Percentiles rank a stretch among this genome's conserved stretches.
These are phyloP conservation scores for Coemansia sp. DNA, from an alignment of 192 early-diverging fungal genomes.

Conservation along the genomic window DNA sequence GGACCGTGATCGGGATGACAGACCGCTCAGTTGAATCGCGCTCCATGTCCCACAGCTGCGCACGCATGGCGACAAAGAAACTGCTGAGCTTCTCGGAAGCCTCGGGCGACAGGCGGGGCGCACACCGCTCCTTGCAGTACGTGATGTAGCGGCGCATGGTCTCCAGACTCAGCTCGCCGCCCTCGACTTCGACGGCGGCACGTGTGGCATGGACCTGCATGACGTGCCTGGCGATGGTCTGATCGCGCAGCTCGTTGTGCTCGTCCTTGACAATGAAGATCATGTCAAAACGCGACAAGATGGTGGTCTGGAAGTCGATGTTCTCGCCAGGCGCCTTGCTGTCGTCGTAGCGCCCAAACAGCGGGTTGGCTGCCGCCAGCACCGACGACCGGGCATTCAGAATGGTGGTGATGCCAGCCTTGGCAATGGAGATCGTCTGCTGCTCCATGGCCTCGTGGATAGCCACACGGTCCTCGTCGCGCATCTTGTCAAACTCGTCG, in stretches of 20 bases:
- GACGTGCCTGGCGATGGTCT: conserved; percentile 92
- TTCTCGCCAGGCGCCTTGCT: conserved; percentile 98
- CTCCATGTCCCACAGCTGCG: conserved; percentile 77
- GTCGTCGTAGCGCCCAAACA: conserved; percentile 98
- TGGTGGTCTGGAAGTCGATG: conserved; percentile 99
- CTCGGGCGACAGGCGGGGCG: conserved; percentile 82
- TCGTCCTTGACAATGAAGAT: conserved; percentile 99
- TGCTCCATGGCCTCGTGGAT: conserved; percentile 99
- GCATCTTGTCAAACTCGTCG: conserved; percentile 99
- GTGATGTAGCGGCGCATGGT: conserved; percentile 96
- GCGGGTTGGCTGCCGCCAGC: conserved; percentile 96
- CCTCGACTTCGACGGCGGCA: conserved; percentile 59
- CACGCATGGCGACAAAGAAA: conserved; percentile 91
- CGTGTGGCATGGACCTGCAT: conserved; percentile 89
- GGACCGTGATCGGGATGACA: conserved; percentile 95
- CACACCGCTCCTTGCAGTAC: conserved; percentile 93
- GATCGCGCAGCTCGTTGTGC: conserved; percentile 90
- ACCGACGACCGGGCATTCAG: conserved; percentile 96
- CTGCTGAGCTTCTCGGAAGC: conserved; percentile 91
- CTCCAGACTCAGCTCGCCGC: conserved; percentile 85
- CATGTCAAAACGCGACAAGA: conserved; percentile 99
- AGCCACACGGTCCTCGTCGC: conserved; percentile 98
- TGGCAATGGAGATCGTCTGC: conserved; percentile 99
- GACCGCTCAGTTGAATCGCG: conserved; percentile 67
- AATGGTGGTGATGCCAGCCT: conserved; percentile 99